Percentiles rank a stretch among this genome's conserved stretches.
Evolutionary conservation across 768 basidiomycete species (phyloP).

Genomic region (Suillus tomentosus): DNA sequence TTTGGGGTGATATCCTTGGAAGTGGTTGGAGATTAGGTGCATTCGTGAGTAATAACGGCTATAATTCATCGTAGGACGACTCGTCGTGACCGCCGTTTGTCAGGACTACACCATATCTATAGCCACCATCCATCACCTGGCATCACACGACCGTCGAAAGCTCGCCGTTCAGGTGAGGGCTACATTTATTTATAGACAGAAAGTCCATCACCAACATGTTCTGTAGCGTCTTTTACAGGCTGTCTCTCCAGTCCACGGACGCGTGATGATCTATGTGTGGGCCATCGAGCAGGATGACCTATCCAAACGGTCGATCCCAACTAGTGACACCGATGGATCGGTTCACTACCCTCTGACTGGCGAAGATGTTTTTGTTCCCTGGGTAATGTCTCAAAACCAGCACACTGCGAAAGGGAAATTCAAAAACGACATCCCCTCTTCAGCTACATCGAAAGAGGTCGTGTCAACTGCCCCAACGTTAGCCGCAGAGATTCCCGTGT

Average conservation of each 20-base stretch:
- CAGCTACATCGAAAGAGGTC: constrained; percentile 8
- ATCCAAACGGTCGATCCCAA: constrained; percentile 70
- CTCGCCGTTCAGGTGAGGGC: constrained; percentile 68
- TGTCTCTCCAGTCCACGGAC: constrained; percentile 70
- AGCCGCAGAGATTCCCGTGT: constrained; percentile 45
- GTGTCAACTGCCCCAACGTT: neutral
- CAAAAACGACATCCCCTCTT: constrained; percentile 15
- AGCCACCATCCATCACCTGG: constrained; percentile 95
- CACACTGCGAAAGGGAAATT: constrained; percentile 16
- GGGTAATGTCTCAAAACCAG: constrained; percentile 59
- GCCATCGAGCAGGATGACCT: constrained; percentile 89
- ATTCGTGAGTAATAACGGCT: constrained; percentile 60
- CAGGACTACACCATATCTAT: constrained; percentile 98
- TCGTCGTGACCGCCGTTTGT: neutral
- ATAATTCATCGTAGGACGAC: neutral
- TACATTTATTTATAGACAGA: neutral
- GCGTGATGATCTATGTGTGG: constrained; percentile 94
- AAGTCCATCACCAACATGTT: neutral
- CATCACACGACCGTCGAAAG: constrained; percentile 73
- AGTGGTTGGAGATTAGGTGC: constrained; percentile 72
- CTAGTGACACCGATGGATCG: constrained; percentile 17
- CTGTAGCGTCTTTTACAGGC: constrained; percentile 60
- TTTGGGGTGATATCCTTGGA: constrained; percentile 78
- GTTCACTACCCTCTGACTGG: constrained; percentile 40
- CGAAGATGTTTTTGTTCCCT: constrained; percentile 89